Conservation (phyloP, 176 grass and related monocot genomes). For the Puccinellia tenuiflora region DNA sequence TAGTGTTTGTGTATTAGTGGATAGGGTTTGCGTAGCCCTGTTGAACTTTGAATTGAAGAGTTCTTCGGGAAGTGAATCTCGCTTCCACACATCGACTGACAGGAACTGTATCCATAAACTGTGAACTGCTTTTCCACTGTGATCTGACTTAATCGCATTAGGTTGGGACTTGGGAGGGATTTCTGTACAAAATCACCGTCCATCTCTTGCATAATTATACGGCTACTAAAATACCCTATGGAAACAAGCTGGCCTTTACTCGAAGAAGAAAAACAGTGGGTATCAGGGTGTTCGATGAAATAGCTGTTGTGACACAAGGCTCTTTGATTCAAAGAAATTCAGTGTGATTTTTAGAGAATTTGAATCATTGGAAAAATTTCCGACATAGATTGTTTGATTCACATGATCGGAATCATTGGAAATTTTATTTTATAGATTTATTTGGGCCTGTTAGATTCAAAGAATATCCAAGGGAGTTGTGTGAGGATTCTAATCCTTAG, state of each 20-base stretch:
- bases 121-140: neutral
- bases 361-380: neutral
- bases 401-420: neutral
- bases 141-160: neutral
- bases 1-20: conserved; percentile 1
- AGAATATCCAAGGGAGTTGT: neutral
- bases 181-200: neutral
- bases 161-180: neutral
- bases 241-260: neutral
- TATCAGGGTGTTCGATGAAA: neutral
- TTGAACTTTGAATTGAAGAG: neutral
- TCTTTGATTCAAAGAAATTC: neutral
- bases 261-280: neutral
- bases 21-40: neutral
- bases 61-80: neutral
- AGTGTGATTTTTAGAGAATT: neutral
- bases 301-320: neutral
- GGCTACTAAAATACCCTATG: no score
- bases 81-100: neutral
- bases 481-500: neutral
- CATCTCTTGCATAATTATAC: neutral
- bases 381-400: neutral
- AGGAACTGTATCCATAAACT: neutral
- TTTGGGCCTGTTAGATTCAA: neutral
- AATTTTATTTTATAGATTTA: neutral